Percentiles rank a stretch among this genome's conserved stretches.
These are phyloP conservation scores for Fonsecaea monophora DNA, from an alignment of 2,329 filamentous ascomycete species.

Conservation along the genomic window DNA sequence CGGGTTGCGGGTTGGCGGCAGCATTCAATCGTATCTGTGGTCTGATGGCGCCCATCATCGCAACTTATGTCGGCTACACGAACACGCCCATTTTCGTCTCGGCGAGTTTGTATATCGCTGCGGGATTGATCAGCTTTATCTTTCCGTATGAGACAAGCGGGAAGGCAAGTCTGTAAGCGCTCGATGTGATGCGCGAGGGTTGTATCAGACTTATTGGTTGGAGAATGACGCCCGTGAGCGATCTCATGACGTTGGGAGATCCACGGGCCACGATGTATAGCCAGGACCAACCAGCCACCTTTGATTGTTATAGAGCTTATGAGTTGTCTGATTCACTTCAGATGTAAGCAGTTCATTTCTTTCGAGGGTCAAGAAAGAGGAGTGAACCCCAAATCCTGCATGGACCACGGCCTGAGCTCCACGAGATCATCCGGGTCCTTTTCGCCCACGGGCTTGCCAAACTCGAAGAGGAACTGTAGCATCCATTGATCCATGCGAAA, in stretches of 20 bases:
- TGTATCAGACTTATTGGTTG: background rate
- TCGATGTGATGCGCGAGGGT: background rate
- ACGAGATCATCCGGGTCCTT: constrained; percentile 30
- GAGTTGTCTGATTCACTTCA: background rate
- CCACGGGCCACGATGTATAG: background rate
- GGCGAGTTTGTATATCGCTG: constrained; percentile 45
- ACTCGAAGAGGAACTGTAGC: constrained; percentile 46
- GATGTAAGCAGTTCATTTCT: background rate
- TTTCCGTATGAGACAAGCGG: constrained; percentile 31
- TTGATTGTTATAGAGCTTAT: background rate
- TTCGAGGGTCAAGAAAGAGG: background rate
- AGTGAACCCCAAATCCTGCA: constrained; percentile 31
- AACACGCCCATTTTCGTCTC: constrained; percentile 48
- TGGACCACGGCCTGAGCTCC: constrained; percentile 30
- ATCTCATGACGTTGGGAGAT: background rate
- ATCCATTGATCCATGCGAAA: constrained; percentile 55
- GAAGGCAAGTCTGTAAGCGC: constrained; percentile 29
- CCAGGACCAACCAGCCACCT: background rate
- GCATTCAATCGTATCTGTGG: constrained; percentile 76
- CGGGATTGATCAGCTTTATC: constrained; percentile 23
- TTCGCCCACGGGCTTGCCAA: constrained; percentile 33
- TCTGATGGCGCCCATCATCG: constrained; percentile 69
- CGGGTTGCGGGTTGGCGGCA: constrained; percentile 75
- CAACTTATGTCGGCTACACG: constrained; percentile 32
- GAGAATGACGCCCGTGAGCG: background rate